These are phyloP conservation scores for Tolypocladium sp. DNA, from an alignment of 2,329 filamentous ascomycete genomes.

Conservation along the genomic window DNA sequence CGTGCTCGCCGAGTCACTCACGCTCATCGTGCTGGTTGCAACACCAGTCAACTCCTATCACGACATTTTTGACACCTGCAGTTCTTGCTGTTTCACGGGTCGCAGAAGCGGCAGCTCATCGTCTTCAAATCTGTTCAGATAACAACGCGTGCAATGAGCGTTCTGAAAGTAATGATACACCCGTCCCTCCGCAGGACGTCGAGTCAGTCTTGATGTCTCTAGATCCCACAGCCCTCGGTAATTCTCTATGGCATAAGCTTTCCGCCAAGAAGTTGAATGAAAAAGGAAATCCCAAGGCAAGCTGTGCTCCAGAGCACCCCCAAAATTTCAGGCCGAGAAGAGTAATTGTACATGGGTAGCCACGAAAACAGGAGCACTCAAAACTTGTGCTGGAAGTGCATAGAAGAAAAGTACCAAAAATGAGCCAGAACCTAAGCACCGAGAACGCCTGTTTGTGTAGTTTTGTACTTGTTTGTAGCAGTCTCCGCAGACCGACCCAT, in stretches of 20 bases:
- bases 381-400: not conserved
- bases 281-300: not conserved
- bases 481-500: not conserved
- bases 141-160: not conserved
- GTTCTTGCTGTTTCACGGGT: no score
- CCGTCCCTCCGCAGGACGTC: not conserved
- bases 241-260: not conserved
- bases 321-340: conserved; percentile 9
- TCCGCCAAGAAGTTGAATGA: not conserved
- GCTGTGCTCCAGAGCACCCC: not conserved
- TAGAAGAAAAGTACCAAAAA: not conserved
- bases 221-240: not conserved
- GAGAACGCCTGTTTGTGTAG: not conserved
- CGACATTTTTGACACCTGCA: not conserved
- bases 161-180: conserved; percentile 3
- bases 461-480: not conserved
- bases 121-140: not conserved
- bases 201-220: not conserved
- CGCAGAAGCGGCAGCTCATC: not conserved
- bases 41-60: not conserved
- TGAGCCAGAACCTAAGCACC: conserved; percentile 5
- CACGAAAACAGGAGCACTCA: conserved; percentile 2
- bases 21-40: not conserved
- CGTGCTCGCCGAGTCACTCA: no score
- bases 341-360: conserved; percentile 25